These are phyloP conservation scores for Russula sp. DNA, from an alignment of 768 basidiomycete species.

Conservation along the genomic window DNA sequence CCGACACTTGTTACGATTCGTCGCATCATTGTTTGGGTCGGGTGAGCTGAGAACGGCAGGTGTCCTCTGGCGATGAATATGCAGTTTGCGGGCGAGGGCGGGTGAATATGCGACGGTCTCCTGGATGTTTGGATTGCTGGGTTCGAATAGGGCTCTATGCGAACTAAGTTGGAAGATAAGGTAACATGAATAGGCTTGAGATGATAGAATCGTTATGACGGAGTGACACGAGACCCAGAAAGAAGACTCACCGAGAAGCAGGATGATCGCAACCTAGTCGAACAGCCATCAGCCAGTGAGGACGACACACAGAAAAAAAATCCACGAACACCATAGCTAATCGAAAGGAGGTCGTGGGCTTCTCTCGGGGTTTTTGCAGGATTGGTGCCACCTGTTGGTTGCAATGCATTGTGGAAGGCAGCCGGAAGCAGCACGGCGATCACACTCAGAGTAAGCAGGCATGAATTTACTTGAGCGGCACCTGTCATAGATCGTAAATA, in stretches of 20 bases:
- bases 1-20: no score
- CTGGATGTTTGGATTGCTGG: conserved; percentile 18
- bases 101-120: no score
- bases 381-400: conserved; percentile 20
- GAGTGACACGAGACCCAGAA: neutral
- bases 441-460: conserved; percentile 71
- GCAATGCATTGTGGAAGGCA: conserved; percentile 61
- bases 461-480: conserved; percentile 67
- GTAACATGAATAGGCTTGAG: conserved; percentile 44
- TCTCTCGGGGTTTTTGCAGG: conserved; percentile 32
- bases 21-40: neutral
- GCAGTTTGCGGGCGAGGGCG: conserved; percentile 5
- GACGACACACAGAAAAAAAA: neutral
- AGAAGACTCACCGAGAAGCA: conserved; percentile 42
- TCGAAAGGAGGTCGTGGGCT: conserved; percentile 38
- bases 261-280: conserved; percentile 43
- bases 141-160: conserved; percentile 47
- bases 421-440: conserved; percentile 75
- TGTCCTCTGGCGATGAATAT: neutral
- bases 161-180: conserved; percentile 54
- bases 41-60: conserved; percentile 7
- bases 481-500: conserved; percentile 28
- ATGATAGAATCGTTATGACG: neutral
- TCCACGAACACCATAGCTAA: conserved; percentile 46
- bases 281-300: neutral